Evolutionary conservation across 2,329 filamentous ascomycete species (phyloP), one percentile per base, ranked within the genome.

Genomic region (Xylariaceae sp.): DNA sequence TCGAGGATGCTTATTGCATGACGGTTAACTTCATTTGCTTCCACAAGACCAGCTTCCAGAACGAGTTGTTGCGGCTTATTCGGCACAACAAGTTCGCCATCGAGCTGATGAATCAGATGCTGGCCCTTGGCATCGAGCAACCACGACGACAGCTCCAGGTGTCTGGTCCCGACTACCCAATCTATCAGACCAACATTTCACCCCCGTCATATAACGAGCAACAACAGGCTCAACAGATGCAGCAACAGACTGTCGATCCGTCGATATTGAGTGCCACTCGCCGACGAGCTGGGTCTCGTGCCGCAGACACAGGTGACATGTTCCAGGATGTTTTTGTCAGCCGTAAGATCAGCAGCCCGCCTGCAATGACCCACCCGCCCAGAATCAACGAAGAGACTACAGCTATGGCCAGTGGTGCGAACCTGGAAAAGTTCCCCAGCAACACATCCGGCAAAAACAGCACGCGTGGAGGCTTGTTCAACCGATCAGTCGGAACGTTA

Each of bases 21-120:
- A 89, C 83, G 3, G 76, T 96, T 57, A 96, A 95, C 64, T 81
- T 97, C 42, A 83, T 96, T 57, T 95, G 95, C 72, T 96, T 96
- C 72, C 95, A 96, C 76, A 96, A 96, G 65, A 89, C 85, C 44
- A 96, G 91, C 63, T 96, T 87, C 79, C 91, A 97, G 62, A 96
- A 96, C 60, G 91, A 97, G 61, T 73, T 94, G 34, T 74, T 96
- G 18, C 89, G 91, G 67, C 77, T 97, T 2, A 87, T 86, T 53
- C 81, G 91, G 15, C 87, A 93, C 56, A 96, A 96, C 73, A 93
- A 90, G 61, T 95, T 97, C 64, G 89, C 94, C 51, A 89, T 86
- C 49, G 89, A 93, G 47, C 71, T 97, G 57, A 95, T 95, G 85
- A 73, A 86, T 29, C 81, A 87, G 41, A 89, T 96, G 72, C 78